A percentile compares a stretch with the other conserved stretches of the same genome.
Evolutionary conservation across 768 basidiomycete species (phyloP).

Genomic region (Pleurotus ostreatus): DNA sequence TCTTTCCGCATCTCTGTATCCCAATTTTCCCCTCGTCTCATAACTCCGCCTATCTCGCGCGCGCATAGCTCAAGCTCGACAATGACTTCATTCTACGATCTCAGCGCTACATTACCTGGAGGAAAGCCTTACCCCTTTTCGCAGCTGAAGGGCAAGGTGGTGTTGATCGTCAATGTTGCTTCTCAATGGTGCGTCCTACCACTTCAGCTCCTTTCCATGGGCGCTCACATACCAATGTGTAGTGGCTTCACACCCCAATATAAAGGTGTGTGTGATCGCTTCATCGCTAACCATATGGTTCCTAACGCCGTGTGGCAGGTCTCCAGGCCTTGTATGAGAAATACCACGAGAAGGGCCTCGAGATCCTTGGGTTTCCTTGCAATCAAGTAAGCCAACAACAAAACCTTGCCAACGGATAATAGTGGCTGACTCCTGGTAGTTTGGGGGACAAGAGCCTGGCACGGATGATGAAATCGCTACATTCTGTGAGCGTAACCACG

Average conservation of each 20-base stretch:
- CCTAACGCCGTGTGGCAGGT: conserved; percentile 32
- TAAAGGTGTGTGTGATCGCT: conserved; percentile 38
- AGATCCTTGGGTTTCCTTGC: conserved; percentile 88
- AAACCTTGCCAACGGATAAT: not conserved
- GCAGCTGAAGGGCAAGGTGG: conserved; percentile 71
- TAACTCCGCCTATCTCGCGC: conserved; percentile 10
- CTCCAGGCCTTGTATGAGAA: conserved; percentile 80
- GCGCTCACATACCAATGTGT: conserved; percentile 3
- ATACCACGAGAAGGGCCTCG: conserved; percentile 71
- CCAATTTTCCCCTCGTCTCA: conserved; percentile 1
- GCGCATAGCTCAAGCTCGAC: conserved; percentile 5
- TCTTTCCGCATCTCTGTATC: not conserved
- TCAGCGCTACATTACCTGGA: conserved; percentile 62
- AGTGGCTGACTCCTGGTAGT: conserved; percentile 36
- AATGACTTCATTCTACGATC: conserved; percentile 56
- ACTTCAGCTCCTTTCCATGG: not conserved
- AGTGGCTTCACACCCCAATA: conserved; percentile 88
- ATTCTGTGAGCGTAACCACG: conserved; percentile 80
- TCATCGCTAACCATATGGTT: not conserved
- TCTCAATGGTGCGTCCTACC: conserved; percentile 57
- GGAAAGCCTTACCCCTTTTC: conserved; percentile 57
- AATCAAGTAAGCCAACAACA: conserved; percentile 55
- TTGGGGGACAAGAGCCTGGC: conserved; percentile 84
- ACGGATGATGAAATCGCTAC: conserved; percentile 68
- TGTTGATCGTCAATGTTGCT: conserved; percentile 76